A percentile compares a stretch with the other conserved stretches of the same genome.
Conservation (phyloP, 306 rosid genomes). For the Amphicarpaea edgeworthii region DNA sequence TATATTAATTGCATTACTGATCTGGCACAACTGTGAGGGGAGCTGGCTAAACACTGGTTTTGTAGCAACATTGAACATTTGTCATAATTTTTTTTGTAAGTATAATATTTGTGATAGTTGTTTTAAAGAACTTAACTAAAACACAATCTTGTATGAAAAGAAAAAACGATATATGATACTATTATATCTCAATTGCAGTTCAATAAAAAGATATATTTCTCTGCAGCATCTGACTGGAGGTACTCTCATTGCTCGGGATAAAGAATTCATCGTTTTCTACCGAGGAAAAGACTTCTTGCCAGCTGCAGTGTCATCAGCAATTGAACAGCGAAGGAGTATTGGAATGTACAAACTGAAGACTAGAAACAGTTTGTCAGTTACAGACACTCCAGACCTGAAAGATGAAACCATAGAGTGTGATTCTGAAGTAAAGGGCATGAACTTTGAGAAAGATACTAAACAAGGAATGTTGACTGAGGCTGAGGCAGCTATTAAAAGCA, state of each 20-base stretch:
- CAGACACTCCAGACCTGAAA: conserved; percentile 43
- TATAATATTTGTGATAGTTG: neutral
- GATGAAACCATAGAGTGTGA: conserved; percentile 44
- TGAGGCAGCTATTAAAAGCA: conserved; percentile 62
- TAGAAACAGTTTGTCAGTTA: conserved; percentile 38
- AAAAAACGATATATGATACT: neutral
- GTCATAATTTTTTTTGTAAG: neutral
- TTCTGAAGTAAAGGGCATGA: conserved; percentile 45
- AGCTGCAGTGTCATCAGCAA: conserved; percentile 83
- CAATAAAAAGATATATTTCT: conserved; percentile 39
- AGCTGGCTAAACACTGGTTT: conserved; percentile 35
- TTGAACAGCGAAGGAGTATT: conserved; percentile 71
- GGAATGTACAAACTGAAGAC: conserved; percentile 49
- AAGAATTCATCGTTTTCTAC: conserved; percentile 75
- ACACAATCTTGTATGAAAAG: conserved; percentile 20
- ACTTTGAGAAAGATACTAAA: conserved; percentile 49
- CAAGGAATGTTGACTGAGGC: conserved; percentile 52
- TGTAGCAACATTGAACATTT: conserved; percentile 19
- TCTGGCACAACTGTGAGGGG: conserved; percentile 9
- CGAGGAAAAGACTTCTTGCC: conserved; percentile 97
- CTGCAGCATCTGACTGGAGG: conserved; percentile 92
- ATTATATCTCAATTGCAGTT: conserved; percentile 30
- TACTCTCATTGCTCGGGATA: conserved; percentile 82
- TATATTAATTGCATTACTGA: conserved; percentile 30
- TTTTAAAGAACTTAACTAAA: conserved; percentile 8